Evolutionary conservation across 1,139 yeast species (phyloP).

Genomic region (Yamadazyma membranifaciens): DNA sequence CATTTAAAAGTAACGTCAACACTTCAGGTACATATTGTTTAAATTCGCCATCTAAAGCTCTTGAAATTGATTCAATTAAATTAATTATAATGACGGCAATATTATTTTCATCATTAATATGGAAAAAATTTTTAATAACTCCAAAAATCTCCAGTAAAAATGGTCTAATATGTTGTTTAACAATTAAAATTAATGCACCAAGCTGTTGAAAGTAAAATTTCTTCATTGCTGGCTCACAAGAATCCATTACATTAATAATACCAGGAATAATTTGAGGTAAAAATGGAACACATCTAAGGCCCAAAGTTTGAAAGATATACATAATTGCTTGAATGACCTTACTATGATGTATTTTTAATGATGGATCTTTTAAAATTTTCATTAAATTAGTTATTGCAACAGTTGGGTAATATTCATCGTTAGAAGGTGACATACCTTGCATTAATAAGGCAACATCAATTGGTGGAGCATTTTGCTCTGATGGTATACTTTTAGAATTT

Average conservation of each 20-base stretch:
- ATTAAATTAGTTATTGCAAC: conserved; percentile 86
- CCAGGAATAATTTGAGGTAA: conserved; percentile 88
- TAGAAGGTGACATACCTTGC: conserved; percentile 92
- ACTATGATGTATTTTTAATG: conserved; percentile 83
- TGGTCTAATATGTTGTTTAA: conserved; percentile 87
- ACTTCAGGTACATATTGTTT: conserved; percentile 78
- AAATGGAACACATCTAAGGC: conserved; percentile 84
- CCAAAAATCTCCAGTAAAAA: conserved; percentile 75
- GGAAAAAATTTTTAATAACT: conserved; percentile 73
- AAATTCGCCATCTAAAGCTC: conserved; percentile 89
- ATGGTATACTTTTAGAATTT: conserved; percentile 56
- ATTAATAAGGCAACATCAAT: conserved; percentile 85
- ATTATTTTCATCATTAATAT: conserved; percentile 47
- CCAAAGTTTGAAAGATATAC: conserved; percentile 85
- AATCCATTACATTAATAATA: conserved; percentile 77
- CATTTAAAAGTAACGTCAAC: conserved; percentile 71
- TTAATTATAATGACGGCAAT: conserved; percentile 78
- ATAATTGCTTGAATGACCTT: conserved; percentile 82
- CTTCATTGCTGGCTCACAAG: conserved; percentile 77
- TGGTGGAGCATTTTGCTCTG: conserved; percentile 84
- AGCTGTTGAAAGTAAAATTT: conserved; percentile 91
- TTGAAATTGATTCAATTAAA: conserved; percentile 79
- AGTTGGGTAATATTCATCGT: conserved; percentile 93
- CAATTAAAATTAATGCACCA: conserved; percentile 75
- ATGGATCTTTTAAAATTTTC: conserved; percentile 80